These are phyloP conservation scores for Chloromonas sp. DNA, from an alignment of 163 green algal genomes.

Conservation along the genomic window DNA sequence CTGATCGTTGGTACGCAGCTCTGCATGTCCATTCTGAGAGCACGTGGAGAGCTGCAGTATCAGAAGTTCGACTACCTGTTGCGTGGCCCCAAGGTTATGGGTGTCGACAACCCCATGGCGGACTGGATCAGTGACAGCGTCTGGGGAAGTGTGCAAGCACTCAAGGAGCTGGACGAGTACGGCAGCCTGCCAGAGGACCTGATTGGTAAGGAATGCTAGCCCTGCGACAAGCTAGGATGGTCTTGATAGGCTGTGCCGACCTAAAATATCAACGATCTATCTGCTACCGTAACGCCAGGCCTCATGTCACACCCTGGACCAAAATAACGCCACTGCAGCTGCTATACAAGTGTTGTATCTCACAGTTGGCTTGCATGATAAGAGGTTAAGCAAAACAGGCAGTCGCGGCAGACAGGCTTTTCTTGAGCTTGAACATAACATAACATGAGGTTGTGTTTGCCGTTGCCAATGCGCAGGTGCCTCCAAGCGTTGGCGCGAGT, in stretches of 20 bases:
- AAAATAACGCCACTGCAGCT: too few species aligned
- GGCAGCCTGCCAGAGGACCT: slow-evolving; percentile 77
- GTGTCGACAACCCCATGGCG: slow-evolving; percentile 61
- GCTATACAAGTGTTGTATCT: too few species aligned
- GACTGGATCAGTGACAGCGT: slow-evolving; percentile 75
- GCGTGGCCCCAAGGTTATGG: slow-evolving; percentile 62
- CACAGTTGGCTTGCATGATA: too few species aligned
- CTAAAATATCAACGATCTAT: too few species aligned
- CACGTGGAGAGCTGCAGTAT: slow-evolving; percentile 58
- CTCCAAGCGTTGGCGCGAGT: slow-evolving; percentile 87
- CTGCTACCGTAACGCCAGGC: too few species aligned
- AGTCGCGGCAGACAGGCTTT: too few species aligned
- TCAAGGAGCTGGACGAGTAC: slow-evolving; percentile 80
- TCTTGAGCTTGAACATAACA: too few species aligned
- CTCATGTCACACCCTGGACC: too few species aligned
- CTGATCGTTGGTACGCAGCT: slow-evolving; percentile 85
- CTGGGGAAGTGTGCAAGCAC: slow-evolving; percentile 64
- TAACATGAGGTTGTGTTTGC: too few species aligned
- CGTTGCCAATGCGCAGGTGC: slow-evolving; percentile 11
- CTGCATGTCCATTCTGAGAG: slow-evolving; percentile 71
- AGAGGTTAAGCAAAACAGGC: too few species aligned
- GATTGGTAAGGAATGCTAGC: slow-evolving; percentile 17
- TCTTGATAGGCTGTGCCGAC: too few species aligned
- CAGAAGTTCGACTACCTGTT: slow-evolving; percentile 81
- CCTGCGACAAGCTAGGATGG: too few species aligned